Conservation (phyloP, 495 filamentous ascomycete genomes). For the Lindgomyces ingoldianus region DNA sequence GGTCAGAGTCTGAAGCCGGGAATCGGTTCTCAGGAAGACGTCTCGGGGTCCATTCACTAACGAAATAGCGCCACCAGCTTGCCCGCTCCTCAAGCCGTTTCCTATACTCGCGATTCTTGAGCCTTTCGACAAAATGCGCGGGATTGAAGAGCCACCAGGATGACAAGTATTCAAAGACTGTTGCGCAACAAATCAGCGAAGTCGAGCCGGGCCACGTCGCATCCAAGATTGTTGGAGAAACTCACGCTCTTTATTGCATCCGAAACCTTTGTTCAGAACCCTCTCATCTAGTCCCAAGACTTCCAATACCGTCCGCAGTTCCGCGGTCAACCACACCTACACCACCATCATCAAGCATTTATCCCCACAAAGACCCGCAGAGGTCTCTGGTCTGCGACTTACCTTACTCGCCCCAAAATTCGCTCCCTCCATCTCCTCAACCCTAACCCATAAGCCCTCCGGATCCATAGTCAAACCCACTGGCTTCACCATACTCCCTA, state of each 20-base stretch:
- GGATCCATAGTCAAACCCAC: slow-evolving; percentile 20
- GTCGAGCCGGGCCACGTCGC: too few relatives aligned
- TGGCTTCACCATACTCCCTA: slow-evolving; percentile 22
- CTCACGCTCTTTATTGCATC: slow-evolving; percentile 15
- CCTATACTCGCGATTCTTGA: slow-evolving; percentile 7
- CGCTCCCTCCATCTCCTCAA: slow-evolving; percentile 13
- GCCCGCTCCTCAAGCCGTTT: slow-evolving; percentile 5
- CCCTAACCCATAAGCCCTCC: slow-evolving; percentile 3
- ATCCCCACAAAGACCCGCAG: not conserved
- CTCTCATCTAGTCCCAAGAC: slow-evolving; percentile 18
- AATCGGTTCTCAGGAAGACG: slow-evolving; percentile 1
- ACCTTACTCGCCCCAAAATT: slow-evolving; percentile 18
- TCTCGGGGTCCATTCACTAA: slow-evolving; percentile 14
- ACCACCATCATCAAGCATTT: not conserved
- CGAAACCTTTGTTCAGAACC: slow-evolving; percentile 8
- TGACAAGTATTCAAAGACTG: slow-evolving; percentile 22
- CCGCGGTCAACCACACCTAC: slow-evolving; percentile 12
- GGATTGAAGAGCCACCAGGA: slow-evolving; percentile 26
- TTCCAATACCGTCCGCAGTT: slow-evolving; percentile 10
- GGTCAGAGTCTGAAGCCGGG: not conserved
- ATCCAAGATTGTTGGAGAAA: not conserved
- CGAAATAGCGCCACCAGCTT: slow-evolving; percentile 8
- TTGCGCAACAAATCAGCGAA: not conserved
- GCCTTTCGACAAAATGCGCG: slow-evolving; percentile 14
- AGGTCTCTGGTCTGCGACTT: not conserved